Evolutionary conservation across 1,284 basidiomycete species (phyloP).

Genomic region (Lignosus rhinocerotis): DNA sequence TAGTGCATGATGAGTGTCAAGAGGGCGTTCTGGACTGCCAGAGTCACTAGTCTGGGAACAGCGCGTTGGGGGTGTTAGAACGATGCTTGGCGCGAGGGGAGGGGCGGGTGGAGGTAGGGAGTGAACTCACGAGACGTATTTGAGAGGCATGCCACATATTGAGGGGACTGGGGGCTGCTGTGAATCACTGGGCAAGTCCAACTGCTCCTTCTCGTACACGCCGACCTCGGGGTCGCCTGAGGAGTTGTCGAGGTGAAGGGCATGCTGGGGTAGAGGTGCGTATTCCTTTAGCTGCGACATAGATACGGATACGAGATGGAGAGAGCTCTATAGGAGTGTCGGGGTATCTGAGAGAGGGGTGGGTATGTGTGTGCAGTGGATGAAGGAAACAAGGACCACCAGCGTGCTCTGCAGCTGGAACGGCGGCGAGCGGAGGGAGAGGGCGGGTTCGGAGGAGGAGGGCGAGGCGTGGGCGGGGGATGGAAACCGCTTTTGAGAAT

Average conservation of each 20-base stretch:
- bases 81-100: background rate
- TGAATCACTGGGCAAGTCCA: conserved; percentile 40
- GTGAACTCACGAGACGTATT: conserved; percentile 75
- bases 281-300: conserved; percentile 38
- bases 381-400: conserved; percentile 14
- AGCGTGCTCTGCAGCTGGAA: conserved; percentile 35
- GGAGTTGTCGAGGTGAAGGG: conserved; percentile 28
- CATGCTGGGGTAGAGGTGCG: conserved; percentile 27
- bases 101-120: conserved; percentile 5
- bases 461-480: conserved; percentile 8
- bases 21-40: conserved; percentile 91
- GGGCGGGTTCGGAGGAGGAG: conserved; percentile 1
- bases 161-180: conserved; percentile 45
- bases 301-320: conserved; percentile 19
- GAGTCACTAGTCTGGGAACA: conserved; percentile 71
- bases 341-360: conserved; percentile 26
- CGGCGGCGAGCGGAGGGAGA: conserved; percentile 5
- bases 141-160: conserved; percentile 71
- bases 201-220: conserved; percentile 47
- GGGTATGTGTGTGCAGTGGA: conserved; percentile 15
- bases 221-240: conserved; percentile 35
- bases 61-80: conserved; percentile 2
- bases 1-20: conserved; percentile 94
- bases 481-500: conserved; percentile 21
- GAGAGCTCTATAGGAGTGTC: conserved; percentile 16